Percentiles rank a stretch among this genome's conserved stretches.
phyloP scores from a whole-genome alignment of 139 green algal genomes.

The Pleodorina starrii region DNA sequence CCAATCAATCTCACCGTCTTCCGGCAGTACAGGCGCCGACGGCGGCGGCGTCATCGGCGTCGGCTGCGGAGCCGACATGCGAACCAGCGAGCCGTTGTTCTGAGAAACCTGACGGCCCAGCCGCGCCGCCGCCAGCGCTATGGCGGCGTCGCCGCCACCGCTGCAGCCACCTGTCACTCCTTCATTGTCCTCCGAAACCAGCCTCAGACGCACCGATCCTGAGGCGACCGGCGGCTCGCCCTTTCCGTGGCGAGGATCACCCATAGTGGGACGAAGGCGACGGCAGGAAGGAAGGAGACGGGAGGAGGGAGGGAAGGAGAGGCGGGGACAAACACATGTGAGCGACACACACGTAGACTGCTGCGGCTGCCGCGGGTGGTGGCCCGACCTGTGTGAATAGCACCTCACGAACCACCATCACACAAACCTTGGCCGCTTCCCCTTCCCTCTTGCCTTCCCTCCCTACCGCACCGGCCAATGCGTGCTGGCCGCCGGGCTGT shows the following conservation, averaged over 20 bases:
- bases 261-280: too few species aligned
- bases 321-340: too few species aligned
- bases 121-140: background rate
- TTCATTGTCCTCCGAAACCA: background rate
- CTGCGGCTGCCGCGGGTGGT: too few species aligned
- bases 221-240: too few species aligned
- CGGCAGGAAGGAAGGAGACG: too few species aligned
- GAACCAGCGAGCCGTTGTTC: background rate
- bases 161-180: background rate
- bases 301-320: too few species aligned
- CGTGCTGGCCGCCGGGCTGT: background rate
- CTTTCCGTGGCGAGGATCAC: too few species aligned
- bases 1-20: background rate
- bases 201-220: slow-evolving; percentile 1
- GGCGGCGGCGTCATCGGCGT: background rate
- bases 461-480: slow-evolving; percentile 28
- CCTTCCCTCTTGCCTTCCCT: too few species aligned
- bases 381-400: too few species aligned
- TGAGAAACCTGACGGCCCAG: background rate
- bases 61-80: background rate
- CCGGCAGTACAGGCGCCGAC: background rate
- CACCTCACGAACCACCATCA: too few species aligned
- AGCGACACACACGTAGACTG: too few species aligned
- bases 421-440: too few species aligned
- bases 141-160: slow-evolving; percentile 14